phyloP scores from a whole-genome alignment of 2,329 filamentous ascomycete species.

The Ilyonectria destructans region DNA sequence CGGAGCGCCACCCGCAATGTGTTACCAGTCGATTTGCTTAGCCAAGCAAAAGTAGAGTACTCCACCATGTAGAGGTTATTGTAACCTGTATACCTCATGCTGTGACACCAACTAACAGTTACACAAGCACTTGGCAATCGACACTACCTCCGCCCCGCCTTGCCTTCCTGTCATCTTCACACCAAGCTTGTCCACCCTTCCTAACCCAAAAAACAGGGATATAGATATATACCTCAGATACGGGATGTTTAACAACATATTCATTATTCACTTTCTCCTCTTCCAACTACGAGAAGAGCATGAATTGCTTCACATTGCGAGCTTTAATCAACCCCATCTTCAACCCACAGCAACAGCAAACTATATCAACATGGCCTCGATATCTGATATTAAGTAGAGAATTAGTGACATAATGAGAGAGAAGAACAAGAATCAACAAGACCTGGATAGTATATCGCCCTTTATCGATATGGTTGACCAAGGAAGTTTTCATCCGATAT shows the following conservation, averaged over 20 bases:
- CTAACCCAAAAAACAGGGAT: no score
- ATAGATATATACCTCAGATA: no score
- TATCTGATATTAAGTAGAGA: not conserved
- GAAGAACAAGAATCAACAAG: not conserved
- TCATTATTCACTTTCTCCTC: not conserved
- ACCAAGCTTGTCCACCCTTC: no score
- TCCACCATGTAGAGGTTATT: no score
- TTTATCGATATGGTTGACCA: conserved; percentile 3
- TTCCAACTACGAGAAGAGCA: not conserved
- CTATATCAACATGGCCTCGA: not conserved
- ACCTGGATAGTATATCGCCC: not conserved
- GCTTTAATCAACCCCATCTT: not conserved
- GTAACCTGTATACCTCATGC: no score
- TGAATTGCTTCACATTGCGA: not conserved
- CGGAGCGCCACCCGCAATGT: no score
- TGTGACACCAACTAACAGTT: no score
- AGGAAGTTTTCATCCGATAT: not conserved
- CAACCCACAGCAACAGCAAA: conserved; percentile 1
- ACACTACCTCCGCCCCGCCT: no score
- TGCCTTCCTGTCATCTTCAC: no score
- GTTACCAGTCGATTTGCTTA: no score
- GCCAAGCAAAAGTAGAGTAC: no score
- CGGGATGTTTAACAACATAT: not conserved
- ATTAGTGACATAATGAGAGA: conserved; percentile 12
- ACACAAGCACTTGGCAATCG: no score